Percentiles rank a stretch among this genome's conserved stretches.
Conservation (phyloP, 768 basidiomycete genomes). For the Nidularia pulvinata region DNA sequence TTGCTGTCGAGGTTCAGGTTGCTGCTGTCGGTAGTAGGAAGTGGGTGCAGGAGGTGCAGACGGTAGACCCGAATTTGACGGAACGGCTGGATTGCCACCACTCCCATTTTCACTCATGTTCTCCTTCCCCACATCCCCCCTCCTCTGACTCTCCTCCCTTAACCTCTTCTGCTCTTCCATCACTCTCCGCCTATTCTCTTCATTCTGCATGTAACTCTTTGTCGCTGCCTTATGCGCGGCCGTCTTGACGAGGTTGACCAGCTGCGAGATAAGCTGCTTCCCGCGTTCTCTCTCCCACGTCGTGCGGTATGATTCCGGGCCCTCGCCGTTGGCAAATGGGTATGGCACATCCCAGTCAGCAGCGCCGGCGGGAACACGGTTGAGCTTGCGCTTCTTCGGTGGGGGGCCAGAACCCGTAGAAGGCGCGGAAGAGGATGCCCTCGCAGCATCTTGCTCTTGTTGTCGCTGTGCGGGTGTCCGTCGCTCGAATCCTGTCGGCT, state of each 20-base stretch:
- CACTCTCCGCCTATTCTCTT: constrained; percentile 7
- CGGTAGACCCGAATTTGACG: neutral
- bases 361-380: constrained; percentile 76
- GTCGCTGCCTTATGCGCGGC: constrained; percentile 64
- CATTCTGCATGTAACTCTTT: constrained; percentile 39
- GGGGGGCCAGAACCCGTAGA: constrained; percentile 15
- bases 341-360: constrained; percentile 84
- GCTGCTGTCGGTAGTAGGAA: neutral
- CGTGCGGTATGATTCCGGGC: constrained; percentile 59
- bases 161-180: constrained; percentile 4
- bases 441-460: neutral
- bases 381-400: constrained; percentile 62
- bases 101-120: neutral
- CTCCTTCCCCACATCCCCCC: neutral
- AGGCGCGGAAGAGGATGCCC: neutral
- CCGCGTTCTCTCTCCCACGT: constrained; percentile 69
- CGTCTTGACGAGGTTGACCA: constrained; percentile 57
- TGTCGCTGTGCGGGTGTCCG: neutral
- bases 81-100: too few relatives aligned
- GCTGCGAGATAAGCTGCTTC: constrained; percentile 59
- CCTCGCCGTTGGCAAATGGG: constrained; percentile 73
- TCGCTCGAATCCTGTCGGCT: constrained; percentile 8
- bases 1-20: neutral
- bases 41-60: neutral
- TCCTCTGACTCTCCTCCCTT: neutral